These are phyloP conservation scores for Cicer judaicum DNA, from an alignment of 306 rosid genomes.

Conservation along the genomic window DNA sequence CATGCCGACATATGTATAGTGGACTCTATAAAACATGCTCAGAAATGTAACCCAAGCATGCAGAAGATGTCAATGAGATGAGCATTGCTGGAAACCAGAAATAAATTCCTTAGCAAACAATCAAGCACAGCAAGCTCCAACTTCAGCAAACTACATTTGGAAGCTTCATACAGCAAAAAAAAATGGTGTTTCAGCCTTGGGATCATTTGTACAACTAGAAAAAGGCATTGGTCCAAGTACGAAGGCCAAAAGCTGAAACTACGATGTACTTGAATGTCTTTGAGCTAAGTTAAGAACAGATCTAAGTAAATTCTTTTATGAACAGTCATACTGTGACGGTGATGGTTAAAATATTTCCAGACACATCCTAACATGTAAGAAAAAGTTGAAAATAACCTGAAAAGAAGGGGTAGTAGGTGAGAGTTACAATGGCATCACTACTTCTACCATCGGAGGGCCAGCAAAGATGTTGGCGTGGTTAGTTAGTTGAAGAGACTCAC, in stretches of 20 bases:
- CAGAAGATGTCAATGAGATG: background rate
- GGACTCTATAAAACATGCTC: background rate
- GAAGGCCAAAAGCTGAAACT: too few species aligned
- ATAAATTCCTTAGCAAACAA: slow-evolving; percentile 3
- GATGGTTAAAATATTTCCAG: too few species aligned
- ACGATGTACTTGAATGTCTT: too few species aligned
- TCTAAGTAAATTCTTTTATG: too few species aligned
- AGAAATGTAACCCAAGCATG: background rate
- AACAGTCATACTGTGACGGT: too few species aligned
- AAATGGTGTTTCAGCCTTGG: too few species aligned
- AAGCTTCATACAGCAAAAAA: slow-evolving; percentile 18
- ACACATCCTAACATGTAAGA: background rate
- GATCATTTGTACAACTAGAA: too few species aligned
- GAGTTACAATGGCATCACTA: background rate
- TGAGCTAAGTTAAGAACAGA: too few species aligned
- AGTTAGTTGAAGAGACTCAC: background rate
- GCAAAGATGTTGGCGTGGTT: background rate
- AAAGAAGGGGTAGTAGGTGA: background rate
- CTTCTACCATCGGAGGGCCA: background rate
- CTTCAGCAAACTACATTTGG: slow-evolving; percentile 11
- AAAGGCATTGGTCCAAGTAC: too few species aligned
- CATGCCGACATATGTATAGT: slow-evolving; percentile 4
- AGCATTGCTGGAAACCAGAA: background rate
- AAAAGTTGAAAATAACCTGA: background rate
- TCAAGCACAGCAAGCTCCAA: slow-evolving; percentile 15